Base-by-base conservation (phyloP, 345 rosid species). In the Theobroma cacao region DNA sequence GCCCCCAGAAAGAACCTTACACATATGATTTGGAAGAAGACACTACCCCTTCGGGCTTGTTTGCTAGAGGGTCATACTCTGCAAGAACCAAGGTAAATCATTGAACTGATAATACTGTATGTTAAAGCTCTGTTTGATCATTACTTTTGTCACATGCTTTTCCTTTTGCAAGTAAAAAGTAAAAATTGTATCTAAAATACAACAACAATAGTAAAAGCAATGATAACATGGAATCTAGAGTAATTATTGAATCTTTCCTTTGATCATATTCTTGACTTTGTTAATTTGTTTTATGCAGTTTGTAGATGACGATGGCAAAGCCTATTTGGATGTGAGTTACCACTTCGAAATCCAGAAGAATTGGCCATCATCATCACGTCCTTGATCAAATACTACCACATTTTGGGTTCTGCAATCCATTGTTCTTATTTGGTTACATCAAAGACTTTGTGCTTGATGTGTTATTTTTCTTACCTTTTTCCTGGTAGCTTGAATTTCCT, bases 1-100 rank as follows among this genome's bases (percentile, higher is more conserved):
- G 97, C 78, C 94, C 97, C 78, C 97, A 89, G 60, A 80, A 78
- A 59, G 94, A 92, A 72, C 83, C 94, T 81, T 92, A 92, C 82
- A 88, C 80, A 5, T 91, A 85, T 64, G 85, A 80, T 52, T 90
- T 88, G 84, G 89, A 91, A 0, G 91, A 89, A 75, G 97, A 92
- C 80, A 86, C 86, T 34, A 92, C 97, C 64, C 97, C 97, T 11
- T 89, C 97, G 2, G 97, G 97, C 74, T 77, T 92, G 81, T 89
- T 92, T 63, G 94, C 93, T 59, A 84, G 97, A 83, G 97, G 97
- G 78, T 84, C 91, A 45, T 92, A 92, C 81, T 80, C 93, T 50
- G 97, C 94, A 58, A 92, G 84, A 86, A 80, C 97, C 64, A 92
- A 88, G 94, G 97, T 90, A 47, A 40, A 17, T 5, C 41, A 22